Evolutionary conservation across 2,329 filamentous ascomycete species (phyloP), one percentile per base, ranked within the genome.

Genomic region (Albifimbria verrucaria): DNA sequence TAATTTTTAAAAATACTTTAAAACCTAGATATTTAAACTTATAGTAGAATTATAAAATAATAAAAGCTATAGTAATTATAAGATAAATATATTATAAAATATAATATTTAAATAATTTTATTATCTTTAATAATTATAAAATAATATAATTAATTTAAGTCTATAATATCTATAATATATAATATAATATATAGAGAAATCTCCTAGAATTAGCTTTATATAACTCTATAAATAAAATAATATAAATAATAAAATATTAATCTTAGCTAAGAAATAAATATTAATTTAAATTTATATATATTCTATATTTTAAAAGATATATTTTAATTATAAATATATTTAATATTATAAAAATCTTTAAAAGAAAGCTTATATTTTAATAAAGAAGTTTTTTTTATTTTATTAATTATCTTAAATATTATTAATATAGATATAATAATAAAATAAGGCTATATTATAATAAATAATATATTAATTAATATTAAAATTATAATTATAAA

Each of bases 131-230:
- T 18, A 22, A 23, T 43, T 48, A n/a, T 36, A 20, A 48, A 48
- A 43, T 43, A 44, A 48, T 4, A 17, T 21, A 39, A 41, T 49
- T 32, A 49, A 10, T 49, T 32, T 12, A 36, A 20, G 9, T 32
- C 32, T 7, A 32, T 32, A 32, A 9, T 32, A 44, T 44, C 9
- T 9, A 18, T 21, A 48, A 48, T 15, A 7, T 15, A 48, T 23
- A 42, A 49, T 48, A 45, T 46, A 23, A 50, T 20, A 17, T 54
- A 24, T 48, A 50, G 39, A 48, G 46, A 53, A 22, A 36, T 7
- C 17, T 20, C 21, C 36, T 17, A 5, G 17, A 44, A 42, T 20
- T 9, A n/a, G 18, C 24, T 18, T 20, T 51, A 9, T 23, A 21
- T 46, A 23, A 12, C 23, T 32, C 22, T 23, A 24, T 24, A 48